Evolutionary conservation across 768 basidiomycete species (phyloP).

Genomic region (Psilocybe azurescens): DNA sequence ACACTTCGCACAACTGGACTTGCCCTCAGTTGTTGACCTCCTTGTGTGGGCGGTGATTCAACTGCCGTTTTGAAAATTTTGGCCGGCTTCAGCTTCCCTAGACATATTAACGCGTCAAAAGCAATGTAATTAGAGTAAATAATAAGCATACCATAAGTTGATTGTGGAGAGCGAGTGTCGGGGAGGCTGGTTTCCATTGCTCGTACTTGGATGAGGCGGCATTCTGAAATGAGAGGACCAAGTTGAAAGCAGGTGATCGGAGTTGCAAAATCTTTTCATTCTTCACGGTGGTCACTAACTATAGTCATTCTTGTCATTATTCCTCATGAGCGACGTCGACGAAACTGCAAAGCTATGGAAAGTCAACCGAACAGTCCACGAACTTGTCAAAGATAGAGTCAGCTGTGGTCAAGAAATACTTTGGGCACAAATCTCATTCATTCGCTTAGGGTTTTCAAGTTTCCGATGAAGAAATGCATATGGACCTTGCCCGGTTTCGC

Average conservation of each 20-base stretch:
- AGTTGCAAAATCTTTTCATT: constrained; percentile 55
- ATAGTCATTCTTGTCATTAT: constrained; percentile 21
- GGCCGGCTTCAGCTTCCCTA: constrained; percentile 85
- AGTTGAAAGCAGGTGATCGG: constrained; percentile 41
- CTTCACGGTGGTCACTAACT: constrained; percentile 16
- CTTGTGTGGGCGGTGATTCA: constrained; percentile 56
- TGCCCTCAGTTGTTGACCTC: constrained; percentile 37
- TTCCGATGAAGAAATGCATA: constrained; percentile 91
- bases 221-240: constrained; percentile 29
- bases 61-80: constrained; percentile 86
- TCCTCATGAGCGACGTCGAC: constrained; percentile 71
- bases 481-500: constrained; percentile 84
- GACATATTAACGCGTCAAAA: constrained; percentile 12
- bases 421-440: constrained; percentile 29
- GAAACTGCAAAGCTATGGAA: constrained; percentile 93
- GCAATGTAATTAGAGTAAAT: not conserved
- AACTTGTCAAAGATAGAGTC: constrained; percentile 95
- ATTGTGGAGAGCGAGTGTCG: constrained; percentile 33
- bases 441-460: constrained; percentile 85
- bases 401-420: constrained; percentile 29
- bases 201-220: constrained; percentile 49
- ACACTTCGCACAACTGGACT: constrained; percentile 69
- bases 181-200: constrained; percentile 32
- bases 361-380: constrained; percentile 95
- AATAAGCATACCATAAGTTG: constrained; percentile 50